phyloP scores from a whole-genome alignment of 345 rosid genomes.

The Populus nigra region DNA sequence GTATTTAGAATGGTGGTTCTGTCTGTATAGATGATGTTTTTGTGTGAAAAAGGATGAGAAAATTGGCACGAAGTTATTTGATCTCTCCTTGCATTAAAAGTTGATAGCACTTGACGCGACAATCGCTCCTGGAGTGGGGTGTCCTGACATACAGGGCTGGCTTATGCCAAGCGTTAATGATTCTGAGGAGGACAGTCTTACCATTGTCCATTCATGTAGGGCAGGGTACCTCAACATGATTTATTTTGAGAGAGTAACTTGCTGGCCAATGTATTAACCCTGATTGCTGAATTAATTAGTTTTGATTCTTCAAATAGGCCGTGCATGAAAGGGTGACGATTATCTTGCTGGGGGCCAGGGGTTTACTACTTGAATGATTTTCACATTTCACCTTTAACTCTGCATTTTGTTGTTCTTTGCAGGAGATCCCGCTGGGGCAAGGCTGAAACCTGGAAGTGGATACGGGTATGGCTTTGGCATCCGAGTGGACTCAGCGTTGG shows the following conservation, averaged over 20 bases:
- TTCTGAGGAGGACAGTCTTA: not conserved
- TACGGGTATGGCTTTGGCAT: constrained; percentile 84
- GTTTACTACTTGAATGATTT: not conserved
- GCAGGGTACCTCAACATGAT: not conserved
- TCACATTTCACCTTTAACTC: not conserved
- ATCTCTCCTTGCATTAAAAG: not conserved
- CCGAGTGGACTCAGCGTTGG: constrained; percentile 83
- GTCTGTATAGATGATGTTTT: not conserved
- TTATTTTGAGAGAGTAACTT: not conserved
- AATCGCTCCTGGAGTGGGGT: not conserved
- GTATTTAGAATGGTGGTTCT: not conserved
- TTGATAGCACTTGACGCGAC: not conserved
- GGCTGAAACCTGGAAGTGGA: constrained; percentile 89
- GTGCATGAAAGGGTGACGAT: too few relatives aligned
- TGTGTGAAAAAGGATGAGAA: not conserved
- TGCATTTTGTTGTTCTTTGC: not conserved
- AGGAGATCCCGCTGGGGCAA: constrained; percentile 98
- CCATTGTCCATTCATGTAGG: not conserved
- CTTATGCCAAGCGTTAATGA: not conserved
- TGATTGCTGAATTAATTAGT: not conserved
- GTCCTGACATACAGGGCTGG: not conserved
- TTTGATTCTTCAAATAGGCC: not conserved
- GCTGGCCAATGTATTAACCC: not conserved
- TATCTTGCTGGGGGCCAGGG: too few relatives aligned
- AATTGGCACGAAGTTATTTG: not conserved